Percentiles rank a stretch among this genome's conserved stretches.
Evolutionary conservation across 73 alveolate species (phyloP).

Genomic region (Paramecium pentaurelia): DNA sequence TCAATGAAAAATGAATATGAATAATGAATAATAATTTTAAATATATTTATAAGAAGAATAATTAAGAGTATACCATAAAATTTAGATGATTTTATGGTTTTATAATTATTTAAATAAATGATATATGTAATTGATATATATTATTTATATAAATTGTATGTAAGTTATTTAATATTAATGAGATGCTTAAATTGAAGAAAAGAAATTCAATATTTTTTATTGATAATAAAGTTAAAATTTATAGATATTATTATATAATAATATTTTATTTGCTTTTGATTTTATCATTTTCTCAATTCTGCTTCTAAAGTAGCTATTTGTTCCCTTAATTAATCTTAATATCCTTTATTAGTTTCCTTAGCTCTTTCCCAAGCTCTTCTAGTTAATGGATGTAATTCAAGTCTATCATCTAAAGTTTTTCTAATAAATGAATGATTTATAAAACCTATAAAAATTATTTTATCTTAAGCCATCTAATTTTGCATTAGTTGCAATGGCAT

Average conservation of each 20-base stretch:
- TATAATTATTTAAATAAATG: too few relatives aligned
- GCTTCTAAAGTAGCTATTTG: slow-evolving; percentile 49
- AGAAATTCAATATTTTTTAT: not conserved
- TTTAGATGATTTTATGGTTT: too few relatives aligned
- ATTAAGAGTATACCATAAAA: too few relatives aligned
- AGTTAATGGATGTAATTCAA: slow-evolving; percentile 86
- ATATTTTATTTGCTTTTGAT: not conserved
- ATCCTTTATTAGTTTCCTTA: slow-evolving; percentile 22
- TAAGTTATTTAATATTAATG: not conserved
- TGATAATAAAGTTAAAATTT: not conserved
- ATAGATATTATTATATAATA: not conserved
- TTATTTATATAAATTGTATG: too few relatives aligned
- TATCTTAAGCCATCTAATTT: slow-evolving; percentile 30
- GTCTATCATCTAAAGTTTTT: slow-evolving; percentile 77
- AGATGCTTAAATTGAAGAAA: not conserved
- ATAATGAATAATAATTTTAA: too few relatives aligned
- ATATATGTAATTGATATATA: not conserved
- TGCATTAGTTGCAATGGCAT: slow-evolving; percentile 35
- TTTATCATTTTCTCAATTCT: not conserved
- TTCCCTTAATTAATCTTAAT: slow-evolving; percentile 22
- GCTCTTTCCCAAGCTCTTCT: slow-evolving; percentile 94
- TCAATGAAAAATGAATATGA: not conserved
- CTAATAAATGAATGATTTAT: slow-evolving; percentile 27
- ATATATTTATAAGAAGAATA: too few relatives aligned
- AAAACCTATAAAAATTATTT: slow-evolving; percentile 29